Conservation (phyloP, 805 yeast species). For the Candida qinlingensis region DNA sequence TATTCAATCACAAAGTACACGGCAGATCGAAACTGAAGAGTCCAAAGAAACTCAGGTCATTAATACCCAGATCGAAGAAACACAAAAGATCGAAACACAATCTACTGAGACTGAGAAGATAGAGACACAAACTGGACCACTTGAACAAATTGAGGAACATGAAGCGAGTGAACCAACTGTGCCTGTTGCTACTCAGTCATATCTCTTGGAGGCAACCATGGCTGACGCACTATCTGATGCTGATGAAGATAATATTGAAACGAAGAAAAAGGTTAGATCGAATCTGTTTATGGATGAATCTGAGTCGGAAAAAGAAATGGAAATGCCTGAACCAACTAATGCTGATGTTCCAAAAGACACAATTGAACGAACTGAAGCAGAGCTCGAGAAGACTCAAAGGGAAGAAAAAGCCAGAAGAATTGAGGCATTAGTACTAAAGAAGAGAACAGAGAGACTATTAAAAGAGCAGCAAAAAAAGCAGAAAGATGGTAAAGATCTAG, state of each 20-base stretch:
- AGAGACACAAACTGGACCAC: no score
- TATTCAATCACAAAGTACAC: not conserved
- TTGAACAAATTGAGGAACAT: no score
- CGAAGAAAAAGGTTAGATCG: not conserved
- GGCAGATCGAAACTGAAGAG: not conserved
- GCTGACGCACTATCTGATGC: slow-evolving; percentile 3
- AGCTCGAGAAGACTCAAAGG: slow-evolving; percentile 1
- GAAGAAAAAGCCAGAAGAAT: slow-evolving; percentile 13
- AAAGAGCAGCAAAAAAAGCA: slow-evolving; percentile 15
- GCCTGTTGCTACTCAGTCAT: not conserved
- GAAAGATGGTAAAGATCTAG: slow-evolving; percentile 8
- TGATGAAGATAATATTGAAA: not conserved
- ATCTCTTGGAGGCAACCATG: not conserved
- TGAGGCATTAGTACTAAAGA: slow-evolving; percentile 18
- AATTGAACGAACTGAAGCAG: not conserved
- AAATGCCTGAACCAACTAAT: not conserved
- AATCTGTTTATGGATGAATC: slow-evolving; percentile 16
- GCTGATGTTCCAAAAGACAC: not conserved
- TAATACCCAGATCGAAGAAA: not conserved
- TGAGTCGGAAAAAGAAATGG: slow-evolving; percentile 7
- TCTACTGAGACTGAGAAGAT: not conserved
- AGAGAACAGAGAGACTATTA: slow-evolving; percentile 17
- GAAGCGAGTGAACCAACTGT: not conserved
- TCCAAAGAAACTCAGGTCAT: slow-evolving; percentile 1
- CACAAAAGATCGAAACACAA: not conserved